Evolutionary conservation across 148 eudicot genomes (phyloP), one percentile per base, ranked within the genome.

Genomic region (Fagopyrum esculentum): DNA sequence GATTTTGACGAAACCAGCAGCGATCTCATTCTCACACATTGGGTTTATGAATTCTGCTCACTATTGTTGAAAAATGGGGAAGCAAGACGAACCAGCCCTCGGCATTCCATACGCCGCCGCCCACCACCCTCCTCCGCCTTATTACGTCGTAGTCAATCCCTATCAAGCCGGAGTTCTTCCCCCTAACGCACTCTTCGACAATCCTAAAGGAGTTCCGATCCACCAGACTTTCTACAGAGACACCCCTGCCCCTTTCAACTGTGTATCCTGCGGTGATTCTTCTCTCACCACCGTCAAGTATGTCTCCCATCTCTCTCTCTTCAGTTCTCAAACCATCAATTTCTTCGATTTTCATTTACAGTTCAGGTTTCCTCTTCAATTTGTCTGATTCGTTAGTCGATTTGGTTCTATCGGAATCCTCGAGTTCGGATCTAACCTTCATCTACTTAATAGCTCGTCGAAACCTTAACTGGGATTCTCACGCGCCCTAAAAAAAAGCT

Each of bases 231-330:
- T 93, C 56, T 93, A 78, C 80, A 77, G 92, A 17, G 98, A 93
- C 40, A 89, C 97, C 7, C 97, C 98, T 11, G 98, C 98, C 15
- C 98, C 98, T 68, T 89, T 93, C 52, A 80, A 84, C 52, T 93
- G 98, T 73, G 61, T 52, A 16, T 74, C 74, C 81, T 93, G 98
- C 55, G 86, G 87, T 11, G 66, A 69, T 47, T 75, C 97, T 15
- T 87, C 83, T 5, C 76, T 93, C 81, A 88, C 97, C 84, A 54
- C 80, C 50, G 77, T 93, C 83, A 81, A 82, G 98, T 93, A 8
- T 12, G 72, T 60, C 45, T 55, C 74, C 40, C 30, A 11, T 57
- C 2, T 6, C 47, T 40, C 46, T 68, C 71, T 8, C 6, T n/a
- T 26, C 29, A 54, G 4, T 54, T 16, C 12, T 50, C 13, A 50